Base-by-base conservation (phyloP, 2,329 filamentous ascomycete genomes). In the Truncatella angustata region DNA sequence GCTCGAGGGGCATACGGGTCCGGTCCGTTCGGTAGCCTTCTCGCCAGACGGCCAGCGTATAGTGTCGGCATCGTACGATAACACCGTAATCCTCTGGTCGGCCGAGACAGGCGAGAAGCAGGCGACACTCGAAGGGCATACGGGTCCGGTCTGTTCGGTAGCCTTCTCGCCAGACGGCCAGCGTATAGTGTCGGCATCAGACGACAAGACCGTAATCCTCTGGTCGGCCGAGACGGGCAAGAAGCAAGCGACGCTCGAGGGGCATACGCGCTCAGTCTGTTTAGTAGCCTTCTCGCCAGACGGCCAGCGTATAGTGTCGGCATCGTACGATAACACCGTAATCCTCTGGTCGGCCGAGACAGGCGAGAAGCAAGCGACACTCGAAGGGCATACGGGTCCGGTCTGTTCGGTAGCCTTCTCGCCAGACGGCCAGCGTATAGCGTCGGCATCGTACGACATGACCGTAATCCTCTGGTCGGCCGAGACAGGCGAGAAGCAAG, bases 231-330 rank as follows among this genome's bases (percentile, higher is more conserved):
- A 20, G 5, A 34, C 30, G 16, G 44, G 30, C 12, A 5, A 5
- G 9, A 3, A 6, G 47, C 56, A 35, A 65, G 52, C 50, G 28
- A 34, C 26, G 26, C 11, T 47, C 20, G 26, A 35, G 28, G 44
- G 6, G 7, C 42, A 45, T 24, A 4, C 5, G 3, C 7, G 20
- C 35, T 5, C 6, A 5, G 12, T 47, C n/a, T 18, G 21, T n/a
- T 34, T 16, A 16, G 26, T 47, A 10, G 18, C 26, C 4, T 47
- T 47, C 10, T 34, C 44, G 2, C 26, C 44, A 4, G 28, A 47
- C 16, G 44, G 44, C 30, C 4, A 48, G 32, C 28, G 11, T 9
- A 6, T 48, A 18, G 45, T 32, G 7, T 35, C 30, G 9, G 30
- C 9, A 20, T 21, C 23, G 7, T 23, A 5, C 10, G 16, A 23